These are phyloP conservation scores for Neobulgaria alba DNA, from an alignment of 2,329 filamentous ascomycete species.

Conservation along the genomic window DNA sequence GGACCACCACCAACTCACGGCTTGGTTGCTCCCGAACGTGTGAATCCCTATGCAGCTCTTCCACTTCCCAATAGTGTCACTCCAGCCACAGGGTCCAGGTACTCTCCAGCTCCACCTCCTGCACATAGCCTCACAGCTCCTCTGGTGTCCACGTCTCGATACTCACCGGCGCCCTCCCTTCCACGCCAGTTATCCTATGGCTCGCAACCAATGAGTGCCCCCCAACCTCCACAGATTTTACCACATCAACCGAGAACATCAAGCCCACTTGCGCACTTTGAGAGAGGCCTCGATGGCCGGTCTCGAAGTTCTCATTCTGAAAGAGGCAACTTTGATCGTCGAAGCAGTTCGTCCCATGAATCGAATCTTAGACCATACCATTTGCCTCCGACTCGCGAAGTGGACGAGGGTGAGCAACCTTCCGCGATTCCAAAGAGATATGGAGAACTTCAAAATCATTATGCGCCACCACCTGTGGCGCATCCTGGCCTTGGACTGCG, in stretches of 20 bases:
- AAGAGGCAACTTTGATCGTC: constrained; percentile 36
- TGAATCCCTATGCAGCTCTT: constrained; percentile 27
- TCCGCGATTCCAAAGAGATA: constrained; percentile 23
- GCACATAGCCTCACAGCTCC: constrained; percentile 34
- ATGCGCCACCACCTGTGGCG: constrained; percentile 15
- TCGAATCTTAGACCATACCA: constrained; percentile 41
- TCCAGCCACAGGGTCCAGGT: constrained; percentile 35
- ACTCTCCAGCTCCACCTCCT: constrained; percentile 48
- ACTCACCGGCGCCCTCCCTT: constrained; percentile 32
- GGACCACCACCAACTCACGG: constrained; percentile 15
- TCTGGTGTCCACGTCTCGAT: constrained; percentile 27
- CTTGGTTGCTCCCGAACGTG: constrained; percentile 26
- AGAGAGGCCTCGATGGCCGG: constrained; percentile 32
- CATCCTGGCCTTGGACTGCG: constrained; percentile 29
- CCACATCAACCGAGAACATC: constrained; percentile 56
- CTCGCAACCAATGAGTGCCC: constrained; percentile 17
- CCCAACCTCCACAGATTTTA: constrained; percentile 37
- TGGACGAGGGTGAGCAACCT: constrained; percentile 46
- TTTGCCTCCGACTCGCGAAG: constrained; percentile 52
- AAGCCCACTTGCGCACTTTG: constrained; percentile 57
- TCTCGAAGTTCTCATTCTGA: constrained; percentile 28
- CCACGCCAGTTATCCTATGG: constrained; percentile 17
- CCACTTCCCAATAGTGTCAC: constrained; percentile 25
- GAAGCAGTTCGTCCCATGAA: constrained; percentile 46
- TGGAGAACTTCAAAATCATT: constrained; percentile 13